Conservation (phyloP, 768 basidiomycete genomes). For the Tulasnella sp. region DNA sequence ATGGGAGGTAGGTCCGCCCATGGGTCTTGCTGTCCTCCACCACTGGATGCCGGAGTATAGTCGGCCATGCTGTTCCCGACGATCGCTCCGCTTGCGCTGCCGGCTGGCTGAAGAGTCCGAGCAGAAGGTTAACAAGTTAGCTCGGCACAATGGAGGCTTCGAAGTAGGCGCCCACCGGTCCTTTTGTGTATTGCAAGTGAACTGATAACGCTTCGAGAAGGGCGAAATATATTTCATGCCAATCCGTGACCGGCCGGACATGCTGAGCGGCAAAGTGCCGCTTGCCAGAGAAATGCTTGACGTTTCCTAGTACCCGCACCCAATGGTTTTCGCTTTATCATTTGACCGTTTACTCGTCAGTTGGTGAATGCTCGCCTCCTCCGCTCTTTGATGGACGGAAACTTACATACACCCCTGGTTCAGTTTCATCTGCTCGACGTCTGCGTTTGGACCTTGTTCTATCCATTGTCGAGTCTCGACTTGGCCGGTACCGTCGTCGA, state of each 20-base stretch:
- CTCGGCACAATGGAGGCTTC: background rate
- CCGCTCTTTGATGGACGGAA: too few relatives aligned
- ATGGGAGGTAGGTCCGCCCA: slow-evolving; percentile 23
- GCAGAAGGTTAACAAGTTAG: background rate
- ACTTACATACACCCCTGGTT: slow-evolving; percentile 19
- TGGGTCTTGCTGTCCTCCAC: background rate
- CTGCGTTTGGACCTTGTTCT: slow-evolving; percentile 45
- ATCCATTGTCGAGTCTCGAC: slow-evolving; percentile 78
- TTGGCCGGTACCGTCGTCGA: slow-evolving; percentile 80
- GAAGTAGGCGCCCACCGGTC: slow-evolving; percentile 25
- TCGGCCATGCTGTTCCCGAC: background rate
- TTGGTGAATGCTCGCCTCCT: background rate
- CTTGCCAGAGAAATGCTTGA: slow-evolving; percentile 76
- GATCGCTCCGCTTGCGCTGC: background rate
- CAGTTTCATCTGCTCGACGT: slow-evolving; percentile 35
- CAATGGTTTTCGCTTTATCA: slow-evolving; percentile 57
- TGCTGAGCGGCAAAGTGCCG: slow-evolving; percentile 70
- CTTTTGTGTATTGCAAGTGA: slow-evolving; percentile 53
- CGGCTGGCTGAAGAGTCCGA: slow-evolving; percentile 10
- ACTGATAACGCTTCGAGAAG: slow-evolving; percentile 63
- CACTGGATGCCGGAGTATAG: background rate
- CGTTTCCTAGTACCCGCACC: slow-evolving; percentile 66
- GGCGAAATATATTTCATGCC: slow-evolving; percentile 76
- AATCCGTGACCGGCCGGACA: slow-evolving; percentile 57
- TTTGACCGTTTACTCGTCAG: slow-evolving; percentile 26